phyloP scores from a whole-genome alignment of 768 basidiomycete genomes.

The Xanthoconium stramineum region DNA sequence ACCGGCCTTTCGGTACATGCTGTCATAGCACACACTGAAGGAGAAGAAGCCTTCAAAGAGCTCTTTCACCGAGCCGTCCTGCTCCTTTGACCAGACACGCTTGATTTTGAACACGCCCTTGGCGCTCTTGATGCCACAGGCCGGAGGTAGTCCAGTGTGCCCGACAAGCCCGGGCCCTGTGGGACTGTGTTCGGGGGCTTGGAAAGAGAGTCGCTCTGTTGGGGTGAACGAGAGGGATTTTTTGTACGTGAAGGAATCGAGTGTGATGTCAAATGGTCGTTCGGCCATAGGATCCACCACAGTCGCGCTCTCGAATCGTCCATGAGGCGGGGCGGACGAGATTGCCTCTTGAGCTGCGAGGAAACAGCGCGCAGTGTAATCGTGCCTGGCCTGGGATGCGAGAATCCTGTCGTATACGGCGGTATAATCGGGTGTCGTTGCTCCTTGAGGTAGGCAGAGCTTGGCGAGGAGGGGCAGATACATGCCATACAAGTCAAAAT shows the following conservation, averaged over 20 bases:
- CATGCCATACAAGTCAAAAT: conserved; percentile 41
- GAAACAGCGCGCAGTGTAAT: conserved; percentile 34
- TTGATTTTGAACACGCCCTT: conserved; percentile 35
- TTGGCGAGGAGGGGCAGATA: conserved; percentile 35
- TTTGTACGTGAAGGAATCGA: conserved; percentile 25
- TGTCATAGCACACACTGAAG: conserved; percentile 34
- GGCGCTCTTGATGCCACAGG: conserved; percentile 34
- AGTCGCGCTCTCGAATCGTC: conserved; percentile 24
- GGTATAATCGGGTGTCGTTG: conserved; percentile 25
- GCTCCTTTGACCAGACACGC: conserved; percentile 32
- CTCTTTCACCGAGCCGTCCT: conserved; percentile 24
- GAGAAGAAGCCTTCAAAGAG: conserved; percentile 40
- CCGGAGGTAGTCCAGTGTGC: conserved; percentile 19
- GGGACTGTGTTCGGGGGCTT: conserved; percentile 18
- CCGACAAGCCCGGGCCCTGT: conserved; percentile 30
- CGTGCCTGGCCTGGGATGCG: conserved; percentile 36
- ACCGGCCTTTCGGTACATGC: conserved; percentile 34
- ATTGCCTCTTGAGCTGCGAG: conserved; percentile 14
- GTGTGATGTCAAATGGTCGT: conserved; percentile 32
- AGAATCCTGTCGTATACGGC: conserved; percentile 36
- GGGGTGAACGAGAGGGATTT: conserved; percentile 27
- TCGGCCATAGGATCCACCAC: conserved; percentile 36
- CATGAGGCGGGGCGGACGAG: conserved; percentile 14
- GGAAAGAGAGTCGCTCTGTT: conserved; percentile 26
- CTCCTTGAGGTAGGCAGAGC: conserved; percentile 30